Evolutionary conservation across 345 rosid genomes (phyloP), one percentile per base, ranked within the genome.

Genomic region (Mallotus nudiflorus): DNA sequence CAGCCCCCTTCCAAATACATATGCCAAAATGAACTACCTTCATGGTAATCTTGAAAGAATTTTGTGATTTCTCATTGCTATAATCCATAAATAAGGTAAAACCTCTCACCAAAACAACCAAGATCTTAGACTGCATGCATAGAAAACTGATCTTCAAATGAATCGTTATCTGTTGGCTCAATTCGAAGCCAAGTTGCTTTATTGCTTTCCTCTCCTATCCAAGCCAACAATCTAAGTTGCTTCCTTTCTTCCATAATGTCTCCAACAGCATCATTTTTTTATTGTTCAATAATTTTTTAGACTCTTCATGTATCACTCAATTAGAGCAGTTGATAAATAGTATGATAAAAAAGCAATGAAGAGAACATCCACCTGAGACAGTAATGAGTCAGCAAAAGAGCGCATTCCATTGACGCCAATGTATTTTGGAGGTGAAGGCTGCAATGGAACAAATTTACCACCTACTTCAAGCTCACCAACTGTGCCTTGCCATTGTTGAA

Each of bases 391-490:
- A 2, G 97, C 96, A 39, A 94, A 88, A 74, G 86, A 85, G 22
- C 91, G 85, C 98, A 89, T 94, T 65, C 98, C 97, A 51, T 86
- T 77, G 60, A 82, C 88, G 67, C 91, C 93, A 40, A 91, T 59
- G 70, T 91, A 91, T 81, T 84, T 86, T 2, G 92, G 92, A 64
- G 85, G 68, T 42, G 90, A 77, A 50, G 78, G 44, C 69, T 88
- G 86, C 70, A 86, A 74, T 55, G 87, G 93, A 63, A 74, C 56
- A 79, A 90, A 94, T 16, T n/a, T 84, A 59, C 95, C 91, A 13
- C 97, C 97, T 24, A 70, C 69, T 83, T 88, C 87, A 82, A 94
- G 96, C 79, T 85, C 85, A 62, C 98, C 96, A 66, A 94, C 74
- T 64, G 56, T 65, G 68, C 95, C 96, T 22, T 65, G 63, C 97